These are phyloP conservation scores for Vitis rupestris DNA, from an alignment of 164 flowering plant species.

Conservation along the genomic window DNA sequence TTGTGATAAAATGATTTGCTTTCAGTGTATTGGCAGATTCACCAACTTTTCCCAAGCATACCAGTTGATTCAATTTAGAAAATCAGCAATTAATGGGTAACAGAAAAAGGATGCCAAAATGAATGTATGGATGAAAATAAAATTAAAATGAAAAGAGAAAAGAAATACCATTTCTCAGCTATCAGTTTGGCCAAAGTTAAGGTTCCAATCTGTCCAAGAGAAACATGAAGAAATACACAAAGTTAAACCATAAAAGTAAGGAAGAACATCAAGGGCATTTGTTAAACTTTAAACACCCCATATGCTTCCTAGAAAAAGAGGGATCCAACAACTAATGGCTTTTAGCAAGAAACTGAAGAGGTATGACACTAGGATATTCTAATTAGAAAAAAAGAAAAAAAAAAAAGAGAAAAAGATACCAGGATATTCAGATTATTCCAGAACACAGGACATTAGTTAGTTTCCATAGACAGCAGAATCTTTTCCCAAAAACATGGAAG, in stretches of 20 bases:
- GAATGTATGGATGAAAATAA: neutral
- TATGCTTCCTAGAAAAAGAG: neutral
- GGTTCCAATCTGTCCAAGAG: constrained; percentile 11
- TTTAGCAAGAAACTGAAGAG: neutral
- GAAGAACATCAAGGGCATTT: neutral
- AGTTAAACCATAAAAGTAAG: neutral
- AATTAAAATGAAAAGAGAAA: neutral
- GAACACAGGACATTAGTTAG: neutral
- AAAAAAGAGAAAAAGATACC: too few species aligned
- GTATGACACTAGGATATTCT: too few species aligned
- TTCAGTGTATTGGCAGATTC: neutral
- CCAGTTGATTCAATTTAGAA: neutral
- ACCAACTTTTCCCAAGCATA: too few species aligned
- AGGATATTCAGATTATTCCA: neutral
- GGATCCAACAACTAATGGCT: neutral
- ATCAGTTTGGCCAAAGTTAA: neutral
- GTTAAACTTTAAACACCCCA: neutral
- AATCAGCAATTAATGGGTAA: neutral
- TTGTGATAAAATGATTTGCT: neutral
- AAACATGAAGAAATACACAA: neutral
- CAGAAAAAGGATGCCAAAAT: neutral
- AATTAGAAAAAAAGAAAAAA: too few species aligned
- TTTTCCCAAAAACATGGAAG: neutral
- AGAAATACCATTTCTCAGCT: constrained; percentile 4
- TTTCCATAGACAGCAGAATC: neutral